phyloP scores from a whole-genome alignment of 139 green algal genomes.

The Medakamo hakoo region DNA sequence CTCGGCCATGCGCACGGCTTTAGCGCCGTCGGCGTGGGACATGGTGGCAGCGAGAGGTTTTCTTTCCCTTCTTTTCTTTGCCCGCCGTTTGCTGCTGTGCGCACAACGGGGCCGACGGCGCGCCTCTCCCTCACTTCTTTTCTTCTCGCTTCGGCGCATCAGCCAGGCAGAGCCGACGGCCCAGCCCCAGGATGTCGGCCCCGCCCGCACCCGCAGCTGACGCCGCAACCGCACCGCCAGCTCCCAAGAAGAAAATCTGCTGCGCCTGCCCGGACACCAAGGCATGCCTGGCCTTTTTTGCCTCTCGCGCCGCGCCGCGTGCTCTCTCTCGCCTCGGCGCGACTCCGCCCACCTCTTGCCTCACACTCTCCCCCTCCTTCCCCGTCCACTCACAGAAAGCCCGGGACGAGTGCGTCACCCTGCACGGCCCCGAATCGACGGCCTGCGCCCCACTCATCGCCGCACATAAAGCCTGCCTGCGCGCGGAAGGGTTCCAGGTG shows the following conservation, averaged over 20 bases:
- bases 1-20: slow-evolving; percentile 50
- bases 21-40: neutral
- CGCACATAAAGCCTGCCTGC: slow-evolving; percentile 74
- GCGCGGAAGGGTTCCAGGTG: slow-evolving; percentile 82
- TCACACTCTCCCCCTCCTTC: neutral
- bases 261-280: slow-evolving; percentile 89
- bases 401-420: slow-evolving; percentile 48
- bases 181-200: neutral
- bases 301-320: neutral
- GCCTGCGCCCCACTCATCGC: slow-evolving; percentile 70
- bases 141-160: neutral
- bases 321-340: neutral
- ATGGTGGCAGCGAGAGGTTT: neutral
- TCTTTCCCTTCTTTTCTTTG: neutral
- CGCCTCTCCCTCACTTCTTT: neutral
- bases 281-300: slow-evolving; percentile 14
- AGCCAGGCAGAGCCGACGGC: neutral
- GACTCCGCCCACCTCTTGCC: neutral
- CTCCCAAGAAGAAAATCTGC: slow-evolving; percentile 81
- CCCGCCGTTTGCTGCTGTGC: too few species aligned
- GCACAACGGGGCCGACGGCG: too few species aligned
- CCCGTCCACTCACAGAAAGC: slow-evolving; percentile 14
- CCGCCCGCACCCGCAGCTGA: neutral
- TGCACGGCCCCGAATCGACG: slow-evolving; percentile 46
- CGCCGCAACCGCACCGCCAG: neutral